Evolutionary conservation across 2,329 filamentous ascomycete species (phyloP).

Genomic region (Arthrobotrys musiformis): DNA sequence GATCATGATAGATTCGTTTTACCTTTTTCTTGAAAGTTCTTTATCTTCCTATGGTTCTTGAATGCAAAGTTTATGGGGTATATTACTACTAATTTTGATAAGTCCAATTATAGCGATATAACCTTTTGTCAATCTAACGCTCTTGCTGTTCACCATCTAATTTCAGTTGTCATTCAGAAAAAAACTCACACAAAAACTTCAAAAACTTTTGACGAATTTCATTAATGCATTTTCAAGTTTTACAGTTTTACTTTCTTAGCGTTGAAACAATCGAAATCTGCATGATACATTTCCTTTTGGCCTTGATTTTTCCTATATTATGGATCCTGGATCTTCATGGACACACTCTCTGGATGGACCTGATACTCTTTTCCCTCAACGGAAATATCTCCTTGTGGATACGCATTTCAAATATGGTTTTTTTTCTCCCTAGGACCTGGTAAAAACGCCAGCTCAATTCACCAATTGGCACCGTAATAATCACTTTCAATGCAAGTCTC

Average conservation of each 20-base stretch:
- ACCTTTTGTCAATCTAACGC: constrained; percentile 15
- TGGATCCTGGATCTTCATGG: constrained; percentile 13
- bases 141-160: constrained; percentile 16
- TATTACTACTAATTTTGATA: constrained; percentile 51
- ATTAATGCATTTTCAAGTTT: constrained; percentile 29
- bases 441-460: neutral
- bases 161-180: constrained; percentile 12
- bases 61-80: constrained; percentile 27
- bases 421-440: neutral
- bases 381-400: neutral
- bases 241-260: constrained; percentile 23
- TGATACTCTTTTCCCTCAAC: neutral
- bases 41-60: constrained; percentile 14
- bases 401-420: neutral
- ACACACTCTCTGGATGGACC: constrained; percentile 6
- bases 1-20: constrained; percentile 52
- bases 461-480: neutral
- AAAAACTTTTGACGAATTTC: constrained; percentile 53
- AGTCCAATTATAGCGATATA: constrained; percentile 38
- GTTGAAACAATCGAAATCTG: constrained; percentile 8
- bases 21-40: constrained; percentile 8
- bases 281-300: constrained; percentile 15
- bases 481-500: neutral
- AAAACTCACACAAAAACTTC: constrained; percentile 29
- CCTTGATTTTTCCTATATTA: constrained; percentile 20